Evolutionary conservation across 2,329 filamentous ascomycete genomes (phyloP).

Genomic region (Talaromyces rugulosus): DNA sequence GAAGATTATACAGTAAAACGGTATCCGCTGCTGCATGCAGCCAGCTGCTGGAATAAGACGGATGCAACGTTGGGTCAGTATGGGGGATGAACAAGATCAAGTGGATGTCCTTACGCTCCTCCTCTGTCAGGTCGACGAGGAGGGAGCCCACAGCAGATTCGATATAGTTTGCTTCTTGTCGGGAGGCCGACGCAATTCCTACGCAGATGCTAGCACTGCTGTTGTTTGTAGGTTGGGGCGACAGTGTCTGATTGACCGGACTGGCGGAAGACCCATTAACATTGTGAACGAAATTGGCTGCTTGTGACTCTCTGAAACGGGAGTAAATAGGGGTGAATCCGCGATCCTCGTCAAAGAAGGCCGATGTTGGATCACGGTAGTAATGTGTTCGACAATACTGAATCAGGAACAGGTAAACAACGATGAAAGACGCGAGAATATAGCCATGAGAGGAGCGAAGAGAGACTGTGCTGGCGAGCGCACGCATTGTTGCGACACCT

Average conservation of each 20-base stretch:
- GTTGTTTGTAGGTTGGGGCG: not conserved
- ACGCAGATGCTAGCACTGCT: not conserved
- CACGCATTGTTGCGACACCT: not conserved
- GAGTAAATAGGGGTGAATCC: constrained; percentile 26
- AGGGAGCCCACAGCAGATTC: not conserved
- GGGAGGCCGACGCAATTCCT: not conserved
- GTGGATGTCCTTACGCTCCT: not conserved
- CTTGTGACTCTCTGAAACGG: not conserved
- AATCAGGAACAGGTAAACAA: constrained; percentile 21
- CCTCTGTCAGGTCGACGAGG: not conserved
- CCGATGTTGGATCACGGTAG: constrained; percentile 26
- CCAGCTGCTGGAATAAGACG: not conserved
- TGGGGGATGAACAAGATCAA: not conserved
- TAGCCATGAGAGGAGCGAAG: not conserved
- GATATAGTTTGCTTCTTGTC: not conserved
- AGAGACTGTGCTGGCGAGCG: not conserved
- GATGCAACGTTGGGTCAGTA: not conserved
- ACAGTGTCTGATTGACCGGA: not conserved
- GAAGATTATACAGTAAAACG: not conserved
- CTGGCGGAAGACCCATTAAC: not conserved
- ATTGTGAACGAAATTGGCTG: not conserved
- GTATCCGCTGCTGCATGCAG: not conserved
- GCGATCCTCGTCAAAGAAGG: constrained; percentile 24
- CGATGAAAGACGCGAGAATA: constrained; percentile 14
- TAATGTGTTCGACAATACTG: constrained; percentile 20